Evolutionary conservation across 2,329 filamentous ascomycete species (phyloP).

Genomic region (Atkinsonella hypoxylon): DNA sequence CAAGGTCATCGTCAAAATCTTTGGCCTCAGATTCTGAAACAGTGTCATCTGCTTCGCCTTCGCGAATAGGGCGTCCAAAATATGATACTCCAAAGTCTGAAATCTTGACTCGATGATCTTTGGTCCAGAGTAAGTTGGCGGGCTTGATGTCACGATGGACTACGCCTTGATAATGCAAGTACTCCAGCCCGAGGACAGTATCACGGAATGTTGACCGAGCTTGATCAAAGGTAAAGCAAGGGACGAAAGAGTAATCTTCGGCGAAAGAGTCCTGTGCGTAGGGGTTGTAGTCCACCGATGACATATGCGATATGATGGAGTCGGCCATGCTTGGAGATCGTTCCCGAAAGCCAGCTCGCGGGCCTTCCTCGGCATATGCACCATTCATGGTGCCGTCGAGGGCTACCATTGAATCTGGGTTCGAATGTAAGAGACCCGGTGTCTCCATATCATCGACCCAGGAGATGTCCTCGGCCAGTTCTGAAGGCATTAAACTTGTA

Average conservation of each 20-base stretch:
- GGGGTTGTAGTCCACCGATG: constrained; percentile 47
- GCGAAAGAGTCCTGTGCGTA: constrained; percentile 55
- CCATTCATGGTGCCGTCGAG: constrained; percentile 72
- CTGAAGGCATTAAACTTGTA: constrained; percentile 13
- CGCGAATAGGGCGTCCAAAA: constrained; percentile 75
- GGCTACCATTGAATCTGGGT: constrained; percentile 40
- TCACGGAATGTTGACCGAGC: constrained; percentile 81
- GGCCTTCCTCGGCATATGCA: constrained; percentile 47
- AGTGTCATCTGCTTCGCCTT: constrained; percentile 66
- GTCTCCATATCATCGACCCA: constrained; percentile 44
- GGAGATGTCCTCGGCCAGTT: constrained; percentile 22
- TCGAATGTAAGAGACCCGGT: constrained; percentile 39
- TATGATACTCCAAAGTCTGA: constrained; percentile 98
- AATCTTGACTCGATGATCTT: constrained; percentile 82
- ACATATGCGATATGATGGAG: constrained; percentile 61
- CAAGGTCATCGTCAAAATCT: constrained; percentile 84
- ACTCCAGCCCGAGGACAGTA: constrained; percentile 85
- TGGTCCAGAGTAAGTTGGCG: constrained; percentile 82
- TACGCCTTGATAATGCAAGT: constrained; percentile 78
- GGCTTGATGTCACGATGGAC: constrained; percentile 80
- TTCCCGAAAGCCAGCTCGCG: constrained; percentile 47
- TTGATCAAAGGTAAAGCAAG: constrained; percentile 77
- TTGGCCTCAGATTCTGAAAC: constrained; percentile 70
- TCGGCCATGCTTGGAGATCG: constrained; percentile 73
- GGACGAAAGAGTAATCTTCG: constrained; percentile 86